Percentiles rank a stretch among this genome's conserved stretches.
Evolutionary conservation across 139 green algal species (phyloP).

Genomic region (Zygnema circumcarinatum): DNA sequence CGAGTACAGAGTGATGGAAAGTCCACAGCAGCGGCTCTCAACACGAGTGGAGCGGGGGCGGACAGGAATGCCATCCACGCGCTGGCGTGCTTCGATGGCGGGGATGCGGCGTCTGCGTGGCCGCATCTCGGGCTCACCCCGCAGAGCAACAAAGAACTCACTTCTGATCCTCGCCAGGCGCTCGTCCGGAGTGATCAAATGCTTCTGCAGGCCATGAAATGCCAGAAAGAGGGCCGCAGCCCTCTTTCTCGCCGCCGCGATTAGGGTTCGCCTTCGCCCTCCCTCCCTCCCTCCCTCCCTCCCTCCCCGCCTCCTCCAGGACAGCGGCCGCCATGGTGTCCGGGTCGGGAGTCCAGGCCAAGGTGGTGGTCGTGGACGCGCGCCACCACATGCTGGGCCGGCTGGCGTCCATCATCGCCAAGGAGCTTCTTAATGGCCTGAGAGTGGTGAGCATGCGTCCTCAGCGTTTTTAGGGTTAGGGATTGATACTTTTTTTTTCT

Average conservation of each 20-base stretch:
- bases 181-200: constrained; percentile 35
- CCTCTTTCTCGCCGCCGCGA: no score
- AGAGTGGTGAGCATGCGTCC: constrained; percentile 76
- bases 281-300: neutral
- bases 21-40: neutral
- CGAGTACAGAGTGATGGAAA: neutral
- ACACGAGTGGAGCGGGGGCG: neutral
- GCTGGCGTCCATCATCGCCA: constrained; percentile 93
- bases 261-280: no score
- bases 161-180: constrained; percentile 10
- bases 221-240: neutral
- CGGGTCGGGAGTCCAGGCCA: constrained; percentile 36
- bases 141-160: constrained; percentile 23
- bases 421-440: constrained; percentile 95
- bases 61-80: constrained; percentile 47
- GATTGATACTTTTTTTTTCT: no score
- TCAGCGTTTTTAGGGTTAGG: neutral
- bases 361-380: constrained; percentile 85
- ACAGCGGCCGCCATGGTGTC: constrained; percentile 59
- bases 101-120: constrained; percentile 5
- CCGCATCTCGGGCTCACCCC: constrained; percentile 33
- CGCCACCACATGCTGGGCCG: constrained; percentile 96
- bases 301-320: no score
- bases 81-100: constrained; percentile 42
- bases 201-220: constrained; percentile 39